Base-by-base conservation (phyloP, 2,329 filamentous ascomycete genomes). In the Aquanectria penicillioides region DNA sequence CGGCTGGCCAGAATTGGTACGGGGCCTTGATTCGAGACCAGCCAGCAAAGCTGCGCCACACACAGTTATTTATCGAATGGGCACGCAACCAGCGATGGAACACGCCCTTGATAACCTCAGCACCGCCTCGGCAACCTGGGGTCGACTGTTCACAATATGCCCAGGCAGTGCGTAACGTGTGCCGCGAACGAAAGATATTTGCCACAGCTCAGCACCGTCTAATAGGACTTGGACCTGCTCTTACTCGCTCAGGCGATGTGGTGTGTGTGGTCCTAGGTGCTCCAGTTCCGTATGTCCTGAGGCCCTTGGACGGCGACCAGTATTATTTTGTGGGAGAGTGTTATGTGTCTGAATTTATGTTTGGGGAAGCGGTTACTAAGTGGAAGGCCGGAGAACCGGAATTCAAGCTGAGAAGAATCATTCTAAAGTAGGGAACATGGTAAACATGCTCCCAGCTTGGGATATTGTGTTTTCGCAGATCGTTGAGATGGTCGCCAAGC, bases 1-100 rank as follows among this genome's bases (percentile, higher is more conserved):
- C 29, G 8, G 51, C 40, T 7, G 51, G 51, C 10, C 40, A 47
- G 20, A 41, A 47, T 15, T 54, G 51, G 51, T 47, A 54, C 18
- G 17, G 51, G 12, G 33, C 29, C 2, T 37, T 47, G 6, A 18
- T 47, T 3, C 20, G 15, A 4, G n/a, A 11, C 5, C 12, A 40
- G 22, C 10, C n/a, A 3, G 34, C 20, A 2, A 4, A 6, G 5
- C 17, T 40, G 15, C 26, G 41, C 6, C 41, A 44, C 8, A 3
- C n/a, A 17, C 20, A 17, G 9, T 44, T 15, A 23, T 44, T 44
- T 12, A 4, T 6, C 12, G 17, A n/a, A 11, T 44, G 41, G 41
- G 26, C 6, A 2, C 26, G 25, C 9, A 29, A 22, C 5, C 41
- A 31, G 9, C 15, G 17, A 18, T 41, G 22, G 22, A 40, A 40